A percentile compares a stretch with the other conserved stretches of the same genome.
Evolutionary conservation across 1,139 yeast species (phyloP).

Genomic region (Candida labiduridarum): DNA sequence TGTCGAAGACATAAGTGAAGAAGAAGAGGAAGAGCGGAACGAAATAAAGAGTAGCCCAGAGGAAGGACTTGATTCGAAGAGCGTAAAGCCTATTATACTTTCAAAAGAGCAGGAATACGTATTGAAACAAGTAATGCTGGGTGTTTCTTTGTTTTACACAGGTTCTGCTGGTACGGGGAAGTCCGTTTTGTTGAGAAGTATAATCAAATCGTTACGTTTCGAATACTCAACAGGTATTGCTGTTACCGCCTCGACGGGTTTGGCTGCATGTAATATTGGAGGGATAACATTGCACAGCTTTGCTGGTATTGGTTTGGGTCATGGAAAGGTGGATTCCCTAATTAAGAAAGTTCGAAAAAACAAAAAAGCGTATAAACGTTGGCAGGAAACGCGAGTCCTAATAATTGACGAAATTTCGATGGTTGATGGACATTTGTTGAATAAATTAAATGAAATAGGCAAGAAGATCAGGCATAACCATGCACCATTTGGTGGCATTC

Average conservation of each 20-base stretch:
- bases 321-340: constrained; percentile 36
- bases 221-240: constrained; percentile 62
- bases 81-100: constrained; percentile 39
- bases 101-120: constrained; percentile 47
- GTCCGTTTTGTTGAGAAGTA: constrained; percentile 70
- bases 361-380: constrained; percentile 54
- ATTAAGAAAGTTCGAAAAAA: constrained; percentile 59
- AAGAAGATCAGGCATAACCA: constrained; percentile 50
- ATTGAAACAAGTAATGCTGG: constrained; percentile 35
- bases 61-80: constrained; percentile 16
- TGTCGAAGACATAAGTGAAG: neutral
- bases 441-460: constrained; percentile 70
- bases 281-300: constrained; percentile 85
- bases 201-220: constrained; percentile 60
- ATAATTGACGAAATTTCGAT: constrained; percentile 88
- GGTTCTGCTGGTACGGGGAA: constrained; percentile 98
- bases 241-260: constrained; percentile 89
- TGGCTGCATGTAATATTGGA: constrained; percentile 91
- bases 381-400: constrained; percentile 65
- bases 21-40: neutral
- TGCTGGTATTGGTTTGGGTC: constrained; percentile 84
- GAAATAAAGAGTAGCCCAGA: neutral
- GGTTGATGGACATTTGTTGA: constrained; percentile 78
- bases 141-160: constrained; percentile 74
- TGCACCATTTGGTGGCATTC: constrained; percentile 87